Conservation (phyloP, 495 filamentous ascomycete genomes). For the Hypoxylon fuscum region DNA sequence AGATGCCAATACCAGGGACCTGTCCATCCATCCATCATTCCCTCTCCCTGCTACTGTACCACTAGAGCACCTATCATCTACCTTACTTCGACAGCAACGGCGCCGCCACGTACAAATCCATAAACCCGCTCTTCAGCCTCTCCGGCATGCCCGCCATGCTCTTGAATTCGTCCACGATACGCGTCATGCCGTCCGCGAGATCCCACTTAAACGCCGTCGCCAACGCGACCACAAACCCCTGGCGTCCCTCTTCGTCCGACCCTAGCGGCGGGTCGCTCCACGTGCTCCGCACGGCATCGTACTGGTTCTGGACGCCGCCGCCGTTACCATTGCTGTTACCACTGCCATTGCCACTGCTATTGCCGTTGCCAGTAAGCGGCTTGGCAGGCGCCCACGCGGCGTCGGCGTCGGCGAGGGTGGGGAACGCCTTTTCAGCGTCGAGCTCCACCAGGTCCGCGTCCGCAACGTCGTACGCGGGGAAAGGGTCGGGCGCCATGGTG, state of each 20-base stretch:
- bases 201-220: neutral
- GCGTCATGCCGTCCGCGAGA: slow-evolving; percentile 1
- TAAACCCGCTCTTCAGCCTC: slow-evolving; percentile 12
- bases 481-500: slow-evolving; percentile 11
- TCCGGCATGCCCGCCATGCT: slow-evolving; percentile 13
- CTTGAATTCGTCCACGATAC: slow-evolving; percentile 6
- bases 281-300: neutral
- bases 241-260: neutral
- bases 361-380: neutral
- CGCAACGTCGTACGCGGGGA: slow-evolving; percentile 20
- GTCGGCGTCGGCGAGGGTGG: neutral
- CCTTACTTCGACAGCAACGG: slow-evolving; percentile 20
- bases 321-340: neutral
- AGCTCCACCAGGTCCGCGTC: slow-evolving; percentile 10
- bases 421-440: slow-evolving; percentile 6
- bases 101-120: slow-evolving; percentile 21
- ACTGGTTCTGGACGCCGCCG: neutral
- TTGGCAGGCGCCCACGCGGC: neutral
- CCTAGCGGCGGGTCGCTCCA: neutral
- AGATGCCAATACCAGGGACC: neutral
- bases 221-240: neutral
- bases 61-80: neutral
- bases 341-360: neutral
- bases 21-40: neutral
- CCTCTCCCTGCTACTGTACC: neutral